Evolutionary conservation across 179 eudicot species (phyloP), one percentile per base, ranked within the genome.

Genomic region (Beta macrorhiza): DNA sequence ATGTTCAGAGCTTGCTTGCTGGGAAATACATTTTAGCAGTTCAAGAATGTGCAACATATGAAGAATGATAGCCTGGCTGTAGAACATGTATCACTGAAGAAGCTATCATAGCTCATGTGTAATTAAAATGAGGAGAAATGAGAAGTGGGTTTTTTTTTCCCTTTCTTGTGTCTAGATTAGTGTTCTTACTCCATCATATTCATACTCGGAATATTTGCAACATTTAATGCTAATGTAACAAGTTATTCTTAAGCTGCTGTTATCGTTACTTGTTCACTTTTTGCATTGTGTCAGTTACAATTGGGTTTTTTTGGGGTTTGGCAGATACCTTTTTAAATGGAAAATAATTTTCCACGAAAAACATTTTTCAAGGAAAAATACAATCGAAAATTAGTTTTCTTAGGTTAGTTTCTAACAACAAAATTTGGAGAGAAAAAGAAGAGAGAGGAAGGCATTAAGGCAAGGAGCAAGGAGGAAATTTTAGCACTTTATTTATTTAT

Each of bases 61-160:
- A 57, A 65, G 69, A 61, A 19, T 47, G 52, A 12, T 12, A 53
- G 47, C 73, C 49, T 16, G 55, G 62, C 73, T 53, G 37, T 64
- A 45, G 45, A 75, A 25, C 83, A 53, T 32, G 20, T n/a, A 52
- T 58, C 65, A 79, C 76, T 74, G 57, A 78, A 74, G 57, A 70
- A 10, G 15, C 7, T 12, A 5, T 56, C 56, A 10, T 75, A 75
- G 63, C 22, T 74, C 20, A 29, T 37, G 14, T 51, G 52, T 59
- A 11, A 42, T 17, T 59, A 17, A 45, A 12, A 49, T 56, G 1
- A 61, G 4, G 64, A 20, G 1, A 47, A 55, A 55, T 65, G 52
- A 13, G 25, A 37, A 75, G 37, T 72, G 59, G 53, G 45, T 14
- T 20, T 62, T 37, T 72, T 73, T 57, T 58, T 73, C 64, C 72